Evolutionary conservation across 2,329 filamentous ascomycete genomes (phyloP), one percentile per base, ranked within the genome.

Genomic region (Coniochaeta prunicola): DNA sequence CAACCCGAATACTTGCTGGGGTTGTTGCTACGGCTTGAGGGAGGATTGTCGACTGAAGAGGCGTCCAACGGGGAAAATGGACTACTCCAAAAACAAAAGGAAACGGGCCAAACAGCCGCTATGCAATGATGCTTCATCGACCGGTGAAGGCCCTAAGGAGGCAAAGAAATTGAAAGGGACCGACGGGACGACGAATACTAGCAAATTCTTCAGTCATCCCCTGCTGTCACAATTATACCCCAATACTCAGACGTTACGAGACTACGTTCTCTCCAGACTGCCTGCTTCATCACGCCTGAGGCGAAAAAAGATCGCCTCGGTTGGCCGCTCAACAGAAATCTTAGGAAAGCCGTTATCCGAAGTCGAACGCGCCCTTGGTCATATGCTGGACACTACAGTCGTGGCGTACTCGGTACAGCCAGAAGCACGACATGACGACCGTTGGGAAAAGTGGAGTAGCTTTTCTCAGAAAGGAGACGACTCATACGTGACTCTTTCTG

Each of bases 141-240:
- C 24, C n/a, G n/a, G n/a, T 26, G 15, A 30, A 30, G 10, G 24
- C 12, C 12, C 40, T 3, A 40, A 8, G n/a, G 15, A 17, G n/a
- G 8, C 24, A 10, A 45, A 45, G 40, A 45, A 10, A 19, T 3
- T 19, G 3, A 45, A 24, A 24, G 12, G 19, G 40, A 19, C 2
- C 40, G 17, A 12, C 9, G 17, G 17, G 45, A 3, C 45, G n/a
- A 17, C 24, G 6, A 9, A 24, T 24, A 19, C 6, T 15, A 17
- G 24, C 24, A 40, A 40, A 40, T 17, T 33, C 73, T 54, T 74
- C 65, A 65, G 69, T 48, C 86, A 91, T 68, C 83, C 84, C 58
- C 80, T 94, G 34, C 77, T 96, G 59, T 79, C 78, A 53, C 80
- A 82, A 61, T 89, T 87, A 73, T 96, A 92, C 72, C 73, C 80